Percentiles rank a stretch among this genome's conserved stretches.
These are phyloP conservation scores for Isatis tinctoria DNA, from an alignment of 345 rosid genomes.

Conservation along the genomic window DNA sequence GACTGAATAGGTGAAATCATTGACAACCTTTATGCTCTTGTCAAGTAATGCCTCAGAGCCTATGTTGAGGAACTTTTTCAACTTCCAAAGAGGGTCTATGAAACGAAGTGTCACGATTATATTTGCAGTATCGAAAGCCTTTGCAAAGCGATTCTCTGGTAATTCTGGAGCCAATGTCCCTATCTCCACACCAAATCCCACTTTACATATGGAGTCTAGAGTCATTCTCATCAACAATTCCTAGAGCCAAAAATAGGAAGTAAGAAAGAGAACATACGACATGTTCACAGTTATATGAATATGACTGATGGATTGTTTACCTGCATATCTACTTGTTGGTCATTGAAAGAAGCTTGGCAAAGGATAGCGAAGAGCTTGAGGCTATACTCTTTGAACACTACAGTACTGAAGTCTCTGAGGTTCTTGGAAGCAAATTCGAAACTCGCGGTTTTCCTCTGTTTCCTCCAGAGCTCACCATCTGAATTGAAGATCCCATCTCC, in stretches of 20 bases:
- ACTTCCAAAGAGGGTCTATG: constrained; percentile 82
- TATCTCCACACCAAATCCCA: constrained; percentile 92
- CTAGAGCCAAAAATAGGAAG: constrained; percentile 27
- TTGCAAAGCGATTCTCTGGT: constrained; percentile 74
- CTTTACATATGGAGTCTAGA: constrained; percentile 87
- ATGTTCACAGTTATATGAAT: background rate
- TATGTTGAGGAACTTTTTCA: constrained; percentile 63
- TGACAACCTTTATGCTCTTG: constrained; percentile 62
- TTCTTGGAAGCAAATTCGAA: constrained; percentile 97
- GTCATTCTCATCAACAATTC: constrained; percentile 93
- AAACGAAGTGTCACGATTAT: constrained; percentile 81
- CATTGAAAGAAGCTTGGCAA: constrained; percentile 43
- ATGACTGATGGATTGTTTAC: constrained; percentile 31
- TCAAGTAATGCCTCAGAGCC: constrained; percentile 90
- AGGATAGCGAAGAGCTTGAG: constrained; percentile 71
- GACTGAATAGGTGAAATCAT: constrained; percentile 81
- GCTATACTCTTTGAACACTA: constrained; percentile 80
- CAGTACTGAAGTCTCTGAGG: constrained; percentile 80
- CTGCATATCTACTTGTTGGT: constrained; percentile 81
- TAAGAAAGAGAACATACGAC: background rate
- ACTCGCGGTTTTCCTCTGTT: constrained; percentile 91
- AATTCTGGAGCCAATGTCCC: constrained; percentile 70
- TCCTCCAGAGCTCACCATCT: constrained; percentile 91
- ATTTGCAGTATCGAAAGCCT: constrained; percentile 82
- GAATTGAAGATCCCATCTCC: constrained; percentile 90